These are phyloP conservation scores for Shiraia bambusicola DNA, from an alignment of 2,329 filamentous ascomycete species.

Conservation along the genomic window DNA sequence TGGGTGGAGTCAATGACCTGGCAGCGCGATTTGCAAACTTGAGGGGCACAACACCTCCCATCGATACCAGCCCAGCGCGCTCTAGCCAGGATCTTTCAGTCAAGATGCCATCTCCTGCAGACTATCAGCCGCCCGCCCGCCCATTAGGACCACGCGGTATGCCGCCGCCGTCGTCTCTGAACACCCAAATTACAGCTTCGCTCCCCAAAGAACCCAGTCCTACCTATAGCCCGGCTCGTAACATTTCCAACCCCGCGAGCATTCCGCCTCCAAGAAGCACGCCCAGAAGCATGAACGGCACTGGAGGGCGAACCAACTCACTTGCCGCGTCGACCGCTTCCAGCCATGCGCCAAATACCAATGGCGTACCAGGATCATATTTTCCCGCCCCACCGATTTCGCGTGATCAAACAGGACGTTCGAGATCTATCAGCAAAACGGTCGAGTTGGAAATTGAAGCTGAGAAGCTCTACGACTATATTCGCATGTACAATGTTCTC, in stretches of 20 bases:
- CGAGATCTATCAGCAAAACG: slow-evolving; percentile 52
- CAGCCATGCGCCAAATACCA: slow-evolving; percentile 39
- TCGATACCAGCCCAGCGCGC: slow-evolving; percentile 24
- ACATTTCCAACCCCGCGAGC: slow-evolving; percentile 65
- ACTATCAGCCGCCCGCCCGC: slow-evolving; percentile 36
- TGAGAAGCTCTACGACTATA: slow-evolving; percentile 69
- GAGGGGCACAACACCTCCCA: slow-evolving; percentile 20
- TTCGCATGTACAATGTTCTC: slow-evolving; percentile 68
- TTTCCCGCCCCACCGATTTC: slow-evolving; percentile 39
- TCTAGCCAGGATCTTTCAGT: slow-evolving; percentile 37
- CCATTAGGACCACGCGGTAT: slow-evolving; percentile 57
- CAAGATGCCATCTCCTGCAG: slow-evolving; percentile 46
- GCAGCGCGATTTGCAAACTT: slow-evolving; percentile 44
- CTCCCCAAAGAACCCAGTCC: slow-evolving; percentile 72
- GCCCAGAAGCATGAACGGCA: slow-evolving; percentile 63
- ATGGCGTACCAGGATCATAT: slow-evolving; percentile 45
- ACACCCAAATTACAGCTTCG: slow-evolving; percentile 55
- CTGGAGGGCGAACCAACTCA: slow-evolving; percentile 57
- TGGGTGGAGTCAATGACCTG: slow-evolving; percentile 33
- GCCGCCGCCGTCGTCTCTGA: slow-evolving; percentile 49
- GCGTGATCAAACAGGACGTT: slow-evolving; percentile 23
- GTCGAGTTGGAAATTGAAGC: slow-evolving; percentile 66
- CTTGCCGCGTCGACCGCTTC: slow-evolving; percentile 45
- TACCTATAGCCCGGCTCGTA: slow-evolving; percentile 76
- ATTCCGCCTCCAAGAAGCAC: slow-evolving; percentile 67